phyloP scores from a whole-genome alignment of 2,329 filamentous ascomycete genomes.

The Pezizomycotina sp. region DNA sequence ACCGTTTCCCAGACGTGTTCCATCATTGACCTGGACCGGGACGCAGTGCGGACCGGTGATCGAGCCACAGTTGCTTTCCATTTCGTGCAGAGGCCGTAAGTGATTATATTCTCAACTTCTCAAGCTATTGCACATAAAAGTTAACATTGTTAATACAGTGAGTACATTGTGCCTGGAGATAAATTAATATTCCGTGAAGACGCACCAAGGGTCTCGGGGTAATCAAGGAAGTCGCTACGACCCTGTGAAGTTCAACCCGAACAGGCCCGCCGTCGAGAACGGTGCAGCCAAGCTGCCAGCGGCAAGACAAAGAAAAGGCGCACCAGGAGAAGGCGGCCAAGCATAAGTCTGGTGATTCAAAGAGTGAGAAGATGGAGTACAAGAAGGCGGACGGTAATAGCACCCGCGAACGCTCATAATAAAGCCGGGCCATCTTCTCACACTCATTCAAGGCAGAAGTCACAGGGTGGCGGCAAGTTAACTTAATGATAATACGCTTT shows the following conservation, averaged over 20 bases:
- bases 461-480: too few species aligned
- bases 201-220: conserved; percentile 90
- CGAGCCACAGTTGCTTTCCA: conserved; percentile 86
- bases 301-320: conserved; percentile 10
- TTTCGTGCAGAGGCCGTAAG: conserved; percentile 67
- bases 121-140: neutral
- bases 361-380: conserved; percentile 19
- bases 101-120: neutral
- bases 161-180: conserved; percentile 80
- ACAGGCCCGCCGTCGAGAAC: neutral
- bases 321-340: conserved; percentile 12
- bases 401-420: neutral
- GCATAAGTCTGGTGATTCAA: conserved; percentile 5
- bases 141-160: conserved; percentile 30
- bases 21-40: conserved; percentile 91
- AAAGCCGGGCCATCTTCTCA: neutral
- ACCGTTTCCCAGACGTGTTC: conserved; percentile 89
- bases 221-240: conserved; percentile 82
- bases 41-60: conserved; percentile 81
- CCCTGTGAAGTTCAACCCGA: conserved; percentile 28
- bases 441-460: neutral
- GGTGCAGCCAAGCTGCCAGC: conserved; percentile 1
- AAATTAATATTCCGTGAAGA: conserved; percentile 86
- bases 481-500: too few species aligned
- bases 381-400: conserved; percentile 14